Conservation (phyloP, 306 rosid genomes). For the Medicago truncatula region DNA sequence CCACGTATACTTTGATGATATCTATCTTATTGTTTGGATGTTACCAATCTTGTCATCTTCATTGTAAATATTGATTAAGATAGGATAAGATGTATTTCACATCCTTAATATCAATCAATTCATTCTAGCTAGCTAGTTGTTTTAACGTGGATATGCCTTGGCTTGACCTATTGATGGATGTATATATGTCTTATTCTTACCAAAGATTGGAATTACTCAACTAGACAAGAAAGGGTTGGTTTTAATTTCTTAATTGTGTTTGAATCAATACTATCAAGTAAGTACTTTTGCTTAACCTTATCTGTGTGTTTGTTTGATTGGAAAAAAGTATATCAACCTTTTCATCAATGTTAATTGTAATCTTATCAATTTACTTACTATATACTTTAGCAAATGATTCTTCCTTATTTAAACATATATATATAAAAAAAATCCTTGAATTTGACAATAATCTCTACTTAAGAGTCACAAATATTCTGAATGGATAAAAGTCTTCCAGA, state of each 20-base stretch:
- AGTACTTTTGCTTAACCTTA: neutral
- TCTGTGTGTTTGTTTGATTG: neutral
- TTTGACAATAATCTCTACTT: too few relatives aligned
- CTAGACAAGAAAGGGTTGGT: constrained; percentile 19
- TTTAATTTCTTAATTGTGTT: constrained; percentile 24
- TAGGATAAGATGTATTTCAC: constrained; percentile 13
- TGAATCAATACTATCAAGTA: neutral
- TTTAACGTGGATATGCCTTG: constrained; percentile 15
- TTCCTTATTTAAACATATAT: too few relatives aligned
- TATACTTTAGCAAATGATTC: too few relatives aligned
- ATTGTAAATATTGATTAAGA: neutral
- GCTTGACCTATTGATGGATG: neutral
- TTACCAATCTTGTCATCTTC: constrained; percentile 39
- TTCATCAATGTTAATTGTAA: neutral
- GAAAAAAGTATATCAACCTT: neutral
- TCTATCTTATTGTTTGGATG: constrained; percentile 38
- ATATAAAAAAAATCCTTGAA: too few relatives aligned
- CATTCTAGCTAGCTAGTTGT: constrained; percentile 38
- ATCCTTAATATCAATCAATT: constrained; percentile 3
- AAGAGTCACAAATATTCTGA: too few relatives aligned
- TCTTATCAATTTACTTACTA: neutral
- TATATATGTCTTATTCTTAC: constrained; percentile 20
- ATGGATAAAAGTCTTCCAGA: too few relatives aligned
- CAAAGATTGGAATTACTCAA: constrained; percentile 31
- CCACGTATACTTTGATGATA: constrained; percentile 28